Conservation (phyloP, 2,329 filamentous ascomycete genomes). For the Aspergillus pseudoterreus region DNA sequence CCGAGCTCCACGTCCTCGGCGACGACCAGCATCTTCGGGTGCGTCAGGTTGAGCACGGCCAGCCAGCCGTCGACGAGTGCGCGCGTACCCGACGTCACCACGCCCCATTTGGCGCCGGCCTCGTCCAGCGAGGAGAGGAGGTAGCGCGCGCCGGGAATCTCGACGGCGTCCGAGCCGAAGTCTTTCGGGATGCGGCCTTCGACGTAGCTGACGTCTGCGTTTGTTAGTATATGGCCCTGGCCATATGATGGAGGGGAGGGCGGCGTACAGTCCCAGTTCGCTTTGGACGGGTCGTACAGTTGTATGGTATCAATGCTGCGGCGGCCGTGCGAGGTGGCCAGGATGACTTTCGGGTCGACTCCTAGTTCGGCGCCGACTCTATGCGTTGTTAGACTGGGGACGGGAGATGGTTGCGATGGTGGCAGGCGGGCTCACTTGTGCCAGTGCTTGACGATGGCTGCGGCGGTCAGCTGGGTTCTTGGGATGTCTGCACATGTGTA, state of each 20-base stretch:
- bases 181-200: constrained; percentile 74
- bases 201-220: constrained; percentile 69
- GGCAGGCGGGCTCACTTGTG: constrained; percentile 42
- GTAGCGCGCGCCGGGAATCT: constrained; percentile 76
- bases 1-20: constrained; percentile 72
- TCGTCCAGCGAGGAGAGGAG: constrained; percentile 66
- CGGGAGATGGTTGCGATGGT: not conserved
- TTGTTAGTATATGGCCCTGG: not conserved
- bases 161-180: constrained; percentile 72
- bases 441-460: constrained; percentile 64
- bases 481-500: constrained; percentile 45
- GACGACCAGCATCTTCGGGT: constrained; percentile 64
- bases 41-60: constrained; percentile 60
- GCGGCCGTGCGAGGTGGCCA: constrained; percentile 86
- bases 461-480: constrained; percentile 10
- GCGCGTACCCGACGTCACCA: constrained; percentile 69
- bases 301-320: constrained; percentile 82
- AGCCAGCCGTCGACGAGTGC: constrained; percentile 70
- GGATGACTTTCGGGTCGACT: constrained; percentile 76
- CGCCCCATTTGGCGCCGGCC: constrained; percentile 70
- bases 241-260: too few relatives aligned
- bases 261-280: constrained; percentile 83
- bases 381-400: not conserved
- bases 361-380: constrained; percentile 71
- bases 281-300: constrained; percentile 75